A percentile compares a stretch with the other conserved stretches of the same genome.
Conservation (phyloP, 345 rosid species). For the Camelina laxa region DNA sequence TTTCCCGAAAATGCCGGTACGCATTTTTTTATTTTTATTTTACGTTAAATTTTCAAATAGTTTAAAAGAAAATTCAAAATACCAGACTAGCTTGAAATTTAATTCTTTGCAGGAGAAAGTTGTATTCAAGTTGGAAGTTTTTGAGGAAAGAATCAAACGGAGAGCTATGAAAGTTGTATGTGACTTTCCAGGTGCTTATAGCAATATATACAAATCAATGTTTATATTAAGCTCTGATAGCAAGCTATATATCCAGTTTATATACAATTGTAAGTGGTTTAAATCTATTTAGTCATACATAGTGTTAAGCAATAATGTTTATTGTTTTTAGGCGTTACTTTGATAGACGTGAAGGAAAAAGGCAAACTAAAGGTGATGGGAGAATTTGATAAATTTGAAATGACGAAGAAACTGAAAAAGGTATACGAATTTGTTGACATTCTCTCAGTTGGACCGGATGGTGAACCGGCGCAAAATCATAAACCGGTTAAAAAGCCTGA, state of each 20-base stretch:
- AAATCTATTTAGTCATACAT: background rate
- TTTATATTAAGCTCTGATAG: background rate
- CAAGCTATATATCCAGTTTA: background rate
- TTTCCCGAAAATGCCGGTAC: background rate
- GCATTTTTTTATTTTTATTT: background rate
- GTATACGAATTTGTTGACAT: slow-evolving; percentile 10
- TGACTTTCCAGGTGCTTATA: slow-evolving; percentile 4
- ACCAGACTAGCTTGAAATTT: background rate
- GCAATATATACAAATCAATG: background rate
- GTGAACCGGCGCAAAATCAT: background rate
- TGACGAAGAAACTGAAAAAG: slow-evolving; percentile 8
- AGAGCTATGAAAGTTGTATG: slow-evolving; percentile 27
- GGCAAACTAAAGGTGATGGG: slow-evolving; percentile 26
- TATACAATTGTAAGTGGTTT: background rate
- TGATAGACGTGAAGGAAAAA: slow-evolving; percentile 25
- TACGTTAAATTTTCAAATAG: background rate
- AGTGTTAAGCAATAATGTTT: background rate
- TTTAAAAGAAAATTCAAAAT: too few species aligned
- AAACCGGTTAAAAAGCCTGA: slow-evolving; percentile 9
- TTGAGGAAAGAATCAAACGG: slow-evolving; percentile 14
- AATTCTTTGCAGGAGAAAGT: background rate
- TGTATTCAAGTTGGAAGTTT: slow-evolving; percentile 28
- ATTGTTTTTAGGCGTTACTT: slow-evolving; percentile 5
- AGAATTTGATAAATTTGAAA: slow-evolving; percentile 3
- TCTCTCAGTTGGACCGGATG: background rate